These are phyloP conservation scores for Colletotrichum viniferum DNA, from an alignment of 2,329 filamentous ascomycete genomes.

Conservation along the genomic window DNA sequence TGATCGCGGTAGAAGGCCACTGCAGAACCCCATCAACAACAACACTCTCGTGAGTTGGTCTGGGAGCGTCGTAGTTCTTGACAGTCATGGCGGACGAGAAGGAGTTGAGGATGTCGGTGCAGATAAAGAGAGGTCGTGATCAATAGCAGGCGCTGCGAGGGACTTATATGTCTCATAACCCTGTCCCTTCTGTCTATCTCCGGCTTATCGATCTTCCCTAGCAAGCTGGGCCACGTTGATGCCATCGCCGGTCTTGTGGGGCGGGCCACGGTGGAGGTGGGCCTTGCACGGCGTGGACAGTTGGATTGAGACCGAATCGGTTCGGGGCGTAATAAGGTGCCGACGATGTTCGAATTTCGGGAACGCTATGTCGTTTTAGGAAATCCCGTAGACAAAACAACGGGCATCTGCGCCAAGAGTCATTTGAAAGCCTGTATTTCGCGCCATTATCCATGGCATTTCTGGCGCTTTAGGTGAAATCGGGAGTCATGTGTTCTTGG, in stretches of 20 bases:
- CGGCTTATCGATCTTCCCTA: too few relatives aligned
- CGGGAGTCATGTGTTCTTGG: not conserved
- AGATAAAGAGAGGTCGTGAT: not conserved
- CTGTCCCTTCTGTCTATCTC: not conserved
- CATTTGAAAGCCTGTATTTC: not conserved
- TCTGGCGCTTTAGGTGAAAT: not conserved
- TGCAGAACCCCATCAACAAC: not conserved
- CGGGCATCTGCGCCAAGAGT: not conserved
- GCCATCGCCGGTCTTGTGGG: not conserved
- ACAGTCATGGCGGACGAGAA: not conserved
- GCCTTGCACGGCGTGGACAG: not conserved
- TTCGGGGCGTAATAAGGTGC: not conserved
- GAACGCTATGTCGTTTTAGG: not conserved
- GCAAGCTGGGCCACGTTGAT: not conserved
- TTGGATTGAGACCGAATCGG: not conserved
- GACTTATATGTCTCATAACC: not conserved
- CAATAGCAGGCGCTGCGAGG: not conserved
- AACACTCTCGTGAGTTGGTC: not conserved
- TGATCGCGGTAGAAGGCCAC: not conserved
- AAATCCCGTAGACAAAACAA: not conserved
- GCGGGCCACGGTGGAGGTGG: not conserved
- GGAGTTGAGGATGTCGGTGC: not conserved
- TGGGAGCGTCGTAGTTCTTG: rapidly evolving
- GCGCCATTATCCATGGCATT: not conserved
- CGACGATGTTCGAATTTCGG: not conserved